A percentile compares a stretch with the other conserved stretches of the same genome.
These are phyloP conservation scores for Candida patagonica DNA, from an alignment of 805 yeast genomes.

Conservation along the genomic window DNA sequence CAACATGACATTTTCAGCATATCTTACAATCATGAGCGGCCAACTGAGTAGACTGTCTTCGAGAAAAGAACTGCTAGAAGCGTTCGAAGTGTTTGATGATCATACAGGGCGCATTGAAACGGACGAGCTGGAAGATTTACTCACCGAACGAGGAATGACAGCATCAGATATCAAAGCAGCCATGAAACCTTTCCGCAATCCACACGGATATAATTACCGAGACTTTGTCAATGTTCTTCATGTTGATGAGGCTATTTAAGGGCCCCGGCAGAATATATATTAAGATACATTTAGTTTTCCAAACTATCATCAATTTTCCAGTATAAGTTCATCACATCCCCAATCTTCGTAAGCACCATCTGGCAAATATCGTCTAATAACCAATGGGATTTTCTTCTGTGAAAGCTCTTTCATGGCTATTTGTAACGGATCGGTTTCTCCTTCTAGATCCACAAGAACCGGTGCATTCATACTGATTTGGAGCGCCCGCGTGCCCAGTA, in stretches of 20 bases:
- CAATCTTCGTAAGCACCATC: constrained; percentile 97
- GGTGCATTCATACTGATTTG: constrained; percentile 99
- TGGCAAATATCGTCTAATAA: constrained; percentile 91
- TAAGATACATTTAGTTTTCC: not conserved
- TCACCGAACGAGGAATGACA: constrained; percentile 38
- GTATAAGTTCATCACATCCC: constrained; percentile 97
- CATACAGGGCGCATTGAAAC: constrained; percentile 35
- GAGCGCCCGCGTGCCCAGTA: constrained; percentile 92
- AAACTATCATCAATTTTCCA: constrained; percentile 45
- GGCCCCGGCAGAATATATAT: no score
- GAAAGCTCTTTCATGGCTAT: constrained; percentile 95
- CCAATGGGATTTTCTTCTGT: constrained; percentile 90
- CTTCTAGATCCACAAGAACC: constrained; percentile 93
- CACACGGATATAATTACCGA: constrained; percentile 48
- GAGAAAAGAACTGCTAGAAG: constrained; percentile 44
- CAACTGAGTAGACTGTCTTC: constrained; percentile 45
- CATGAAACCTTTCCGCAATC: constrained; percentile 47
- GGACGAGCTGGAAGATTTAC: constrained; percentile 39
- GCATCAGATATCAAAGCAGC: constrained; percentile 36
- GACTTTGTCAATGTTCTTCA: constrained; percentile 40
- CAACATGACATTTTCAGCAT: constrained; percentile 54
- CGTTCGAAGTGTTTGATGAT: constrained; percentile 45
- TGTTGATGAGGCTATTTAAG: constrained; percentile 10
- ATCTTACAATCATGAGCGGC: constrained; percentile 51
- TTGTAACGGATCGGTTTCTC: constrained; percentile 97